Percentiles rank a stretch among this genome's conserved stretches.
Conservation (phyloP, 1,284 basidiomycete genomes). For the Puccinia triticina region DNA sequence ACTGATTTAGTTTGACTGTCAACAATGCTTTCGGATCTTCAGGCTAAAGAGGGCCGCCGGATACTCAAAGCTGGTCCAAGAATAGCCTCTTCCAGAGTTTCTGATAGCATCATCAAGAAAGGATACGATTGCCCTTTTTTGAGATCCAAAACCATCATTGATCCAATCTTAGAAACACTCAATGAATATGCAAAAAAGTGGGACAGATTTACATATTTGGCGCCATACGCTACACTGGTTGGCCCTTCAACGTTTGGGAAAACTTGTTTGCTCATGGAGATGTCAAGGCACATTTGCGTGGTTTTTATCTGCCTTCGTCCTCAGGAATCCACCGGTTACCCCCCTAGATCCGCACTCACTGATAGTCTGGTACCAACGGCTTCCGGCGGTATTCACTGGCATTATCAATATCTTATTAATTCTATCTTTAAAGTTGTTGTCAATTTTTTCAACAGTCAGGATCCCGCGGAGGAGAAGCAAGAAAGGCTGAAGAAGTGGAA, state of each 20-base stretch:
- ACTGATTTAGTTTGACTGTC: too few species aligned
- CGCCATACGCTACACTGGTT: constrained; percentile 6
- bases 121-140: neutral
- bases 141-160: neutral
- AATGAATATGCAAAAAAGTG: neutral
- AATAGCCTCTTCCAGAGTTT: neutral
- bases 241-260: constrained; percentile 15
- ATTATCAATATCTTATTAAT: neutral
- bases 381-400: too few species aligned
- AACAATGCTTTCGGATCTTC: neutral
- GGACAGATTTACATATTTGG: neutral
- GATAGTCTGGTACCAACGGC: neutral
- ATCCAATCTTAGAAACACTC: neutral
- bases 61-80: neutral
- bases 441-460: constrained; percentile 10
- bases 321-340: neutral
- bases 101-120: constrained; percentile 17
- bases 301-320: constrained; percentile 7
- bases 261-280: neutral
- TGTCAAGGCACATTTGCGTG: neutral
- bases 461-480: neutral
- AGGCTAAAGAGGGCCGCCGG: neutral
- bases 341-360: constrained; percentile 6
- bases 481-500: constrained; percentile 13
- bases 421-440: constrained; percentile 2